Evolutionary conservation across 1,284 basidiomycete species (phyloP).

Genomic region (Trichosporon asahii): DNA sequence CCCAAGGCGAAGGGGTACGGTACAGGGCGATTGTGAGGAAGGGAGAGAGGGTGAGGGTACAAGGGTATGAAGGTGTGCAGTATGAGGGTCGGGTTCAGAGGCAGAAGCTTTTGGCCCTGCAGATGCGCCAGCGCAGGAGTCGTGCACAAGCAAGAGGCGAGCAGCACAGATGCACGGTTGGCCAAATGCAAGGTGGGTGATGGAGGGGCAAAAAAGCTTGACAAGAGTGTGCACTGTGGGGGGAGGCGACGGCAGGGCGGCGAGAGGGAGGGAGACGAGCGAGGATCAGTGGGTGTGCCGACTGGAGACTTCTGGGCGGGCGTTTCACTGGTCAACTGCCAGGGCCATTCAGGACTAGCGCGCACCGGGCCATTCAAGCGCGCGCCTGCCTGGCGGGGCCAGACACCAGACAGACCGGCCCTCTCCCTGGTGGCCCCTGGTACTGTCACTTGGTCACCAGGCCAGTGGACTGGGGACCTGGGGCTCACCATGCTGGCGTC

Average conservation of each 20-base stretch:
- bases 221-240: not conserved
- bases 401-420: not conserved
- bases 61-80: not conserved
- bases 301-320: not conserved
- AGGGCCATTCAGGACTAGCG: not conserved
- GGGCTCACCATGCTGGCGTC: no score
- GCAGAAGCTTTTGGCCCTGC: not conserved
- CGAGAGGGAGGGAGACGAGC: not conserved
- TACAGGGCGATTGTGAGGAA: not conserved
- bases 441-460: not conserved
- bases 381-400: not conserved
- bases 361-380: not conserved
- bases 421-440: not conserved
- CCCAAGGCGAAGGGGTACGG: not conserved
- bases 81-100: not conserved
- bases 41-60: not conserved
- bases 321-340: conserved; percentile 1
- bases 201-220: conserved; percentile 1
- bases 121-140: not conserved
- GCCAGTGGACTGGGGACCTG: no score
- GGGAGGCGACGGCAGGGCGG: not conserved
- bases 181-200: not conserved
- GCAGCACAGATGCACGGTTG: not conserved
- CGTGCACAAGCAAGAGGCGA: not conserved
- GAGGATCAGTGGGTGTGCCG: not conserved